Base-by-base conservation (phyloP, 345 rosid species). In the Gynandropsis gynandra region DNA sequence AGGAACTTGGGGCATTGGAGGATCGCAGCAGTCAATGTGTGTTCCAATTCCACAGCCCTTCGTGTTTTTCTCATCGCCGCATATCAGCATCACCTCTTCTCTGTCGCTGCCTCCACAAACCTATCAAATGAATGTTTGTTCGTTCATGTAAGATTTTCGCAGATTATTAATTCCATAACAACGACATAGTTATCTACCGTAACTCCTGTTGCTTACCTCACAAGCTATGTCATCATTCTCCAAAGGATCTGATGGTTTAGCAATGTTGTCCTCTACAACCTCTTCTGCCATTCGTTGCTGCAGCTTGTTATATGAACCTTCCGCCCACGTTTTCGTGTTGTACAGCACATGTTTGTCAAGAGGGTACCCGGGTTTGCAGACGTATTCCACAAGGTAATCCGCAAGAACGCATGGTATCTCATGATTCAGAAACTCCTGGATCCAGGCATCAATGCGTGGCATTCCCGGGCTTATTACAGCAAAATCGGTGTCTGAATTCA, bases 321-420 rank as follows among this genome's bases (percentile, higher is more conserved):
- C 85, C 2, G 92, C 99, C 95, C 85, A 88, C 35, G 76, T 64
- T 47, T 71, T 76, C 4, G 95, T 83, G 43, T 76, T 73, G 69
- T 76, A 88, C 14, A 85, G 79, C 12, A 88, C 94, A 46, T 93
- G 89, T 52, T 66, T 80, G 38, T 88, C 94, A 11, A 93, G 86
- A 21, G 97, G 54, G 46, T 76, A 80, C 10, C 99, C 94, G 10
- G 94, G 83, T 62, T 88, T 93, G 75, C 99, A 93, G 7, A 88
- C 90, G 40, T 83, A 85, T 71, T 93, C 99, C 54, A 93, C 99
- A 52, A 93, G 43, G 75, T 93, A 88, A 66, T 93, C 99, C 4
- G 89, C 68, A 13, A 67, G 76, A 20, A 93, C 69, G 21, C 99
- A 93, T 7, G 99, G 97, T 53, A 88, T 74, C 69, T 93, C 82